Evolutionary conservation across 2,329 filamentous ascomycete species (phyloP).

Genomic region (Balansia obtecta): DNA sequence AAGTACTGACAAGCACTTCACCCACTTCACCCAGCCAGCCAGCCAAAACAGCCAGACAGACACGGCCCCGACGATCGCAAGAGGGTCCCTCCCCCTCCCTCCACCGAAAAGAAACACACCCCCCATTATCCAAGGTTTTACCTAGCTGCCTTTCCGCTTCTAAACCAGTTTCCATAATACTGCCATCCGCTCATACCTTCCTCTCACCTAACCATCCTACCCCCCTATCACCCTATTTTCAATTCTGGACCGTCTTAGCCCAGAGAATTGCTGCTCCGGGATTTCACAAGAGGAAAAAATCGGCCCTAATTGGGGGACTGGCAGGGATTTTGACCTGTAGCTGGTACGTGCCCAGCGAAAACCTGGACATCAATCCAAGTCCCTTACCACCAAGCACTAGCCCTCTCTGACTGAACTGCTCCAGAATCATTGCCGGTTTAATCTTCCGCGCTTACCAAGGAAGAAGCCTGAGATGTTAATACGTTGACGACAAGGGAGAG

Average conservation of each 20-base stretch:
- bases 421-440: conserved; percentile 1
- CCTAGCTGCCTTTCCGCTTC: neutral
- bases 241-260: neutral
- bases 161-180: neutral
- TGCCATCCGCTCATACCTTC: neutral
- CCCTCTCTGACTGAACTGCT: neutral
- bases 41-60: neutral
- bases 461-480: neutral
- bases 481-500: too few relatives aligned
- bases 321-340: conserved; percentile 3
- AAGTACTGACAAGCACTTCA: too few relatives aligned
- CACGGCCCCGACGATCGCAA: conserved; percentile 4
- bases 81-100: neutral
- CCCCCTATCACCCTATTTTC: neutral
- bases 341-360: conserved; percentile 5
- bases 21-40: neutral
- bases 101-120: conserved; percentile 2
- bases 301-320: neutral
- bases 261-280: neutral
- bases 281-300: neutral
- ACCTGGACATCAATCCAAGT: conserved; percentile 1
- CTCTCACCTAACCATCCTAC: neutral
- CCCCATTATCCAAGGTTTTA: neutral
- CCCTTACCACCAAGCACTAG: conserved; percentile 1
- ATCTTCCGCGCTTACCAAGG: neutral